Base-by-base conservation (phyloP, 83 land plant species). In the Diphasiastrum complanatum region DNA sequence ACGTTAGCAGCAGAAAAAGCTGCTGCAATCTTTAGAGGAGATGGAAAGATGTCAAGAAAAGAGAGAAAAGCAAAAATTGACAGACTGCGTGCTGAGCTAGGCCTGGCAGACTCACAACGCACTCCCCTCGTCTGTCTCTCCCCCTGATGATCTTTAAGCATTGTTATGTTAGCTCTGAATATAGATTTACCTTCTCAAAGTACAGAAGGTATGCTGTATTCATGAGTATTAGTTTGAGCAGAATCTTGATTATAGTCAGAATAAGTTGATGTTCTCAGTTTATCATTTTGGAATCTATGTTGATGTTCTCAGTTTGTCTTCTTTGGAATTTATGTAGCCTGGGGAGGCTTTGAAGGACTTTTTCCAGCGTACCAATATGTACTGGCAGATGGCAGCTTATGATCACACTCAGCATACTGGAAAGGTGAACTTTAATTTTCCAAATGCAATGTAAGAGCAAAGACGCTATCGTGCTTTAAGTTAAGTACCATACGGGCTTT, bases 321-420 rank as follows among this genome's bases (percentile, higher is more conserved):
- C n/a, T n/a, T n/a, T n/a, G n/a, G 53, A 23, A 50, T 24, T 16
- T 23, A 45, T 73, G 58, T 66, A 95, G 99, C 93, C 97, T 53
- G 99, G 99, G 45, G 99, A 95, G 65, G 66, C 85, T 45, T 66
- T 95, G 78, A 82, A 61, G 62, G 99, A 90, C 45, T 95, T 95
- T 67, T 95, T 86, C 62, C 74, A 61, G 59, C 85, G 99, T 25
- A 95, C 99, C 31, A 86, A 52, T 64, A 40, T 78, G 70, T 95
- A 95, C 49, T 89, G 99, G 99, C 96, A 86, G 75, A 86, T 89
- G 99, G 97, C 99, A 51, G 99, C 97, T 10, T 85, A 95, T 80
- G 99, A 89, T 60, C 99, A 95, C 60, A 89, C 97, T 27, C 93
- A 90, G 50, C 99, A 95, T 57, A 95, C 99, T 67, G 99, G 99